Evolutionary conservation across 192 early-diverging fungal species (phyloP), one percentile per base, ranked within the genome.

Genomic region (Mortierella antarctica): DNA sequence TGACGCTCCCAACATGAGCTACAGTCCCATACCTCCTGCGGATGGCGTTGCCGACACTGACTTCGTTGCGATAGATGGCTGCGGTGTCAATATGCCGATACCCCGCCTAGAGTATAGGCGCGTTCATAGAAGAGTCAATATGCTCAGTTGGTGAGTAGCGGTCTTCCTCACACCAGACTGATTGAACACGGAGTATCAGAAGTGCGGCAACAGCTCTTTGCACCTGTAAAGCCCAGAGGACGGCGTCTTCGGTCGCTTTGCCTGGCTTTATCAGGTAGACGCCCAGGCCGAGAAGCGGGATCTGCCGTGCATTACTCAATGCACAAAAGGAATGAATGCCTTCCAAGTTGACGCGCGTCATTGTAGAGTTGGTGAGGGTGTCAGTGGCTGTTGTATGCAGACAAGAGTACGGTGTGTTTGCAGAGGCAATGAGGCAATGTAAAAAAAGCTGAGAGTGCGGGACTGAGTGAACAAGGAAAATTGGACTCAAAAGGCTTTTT

Each of bases 71-170:
- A 51, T 88, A 89, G 0, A 47, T 17, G 20, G 81, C 20, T 47
- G 88, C 88, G 0, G 88, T 89, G 61, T 89, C 88, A 55, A 89
- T 83, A 66, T 88, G 85, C 56, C 88, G 83, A 57, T 88, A 89
- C 7, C 88, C 88, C 44, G 83, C 78, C 85, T 86, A 64, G 44
- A 44, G 44, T 57, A 21, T 57, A 21, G 70, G 21, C 7, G 44
- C n/a, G 31, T 57, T 3, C 18, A 46, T 49, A 11, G 46, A 42
- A 18, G 12, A 21, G 5, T 41, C 7, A 52, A 18, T 46, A 47
- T 39, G 9, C 11, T 41, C 0, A 56, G 69, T 31, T 23, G 18
- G 21, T 44, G 1, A 53, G 12, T 21, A 49, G 45, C 20, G 54
- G 3, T 31, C 31, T 31, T 31, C 31, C 1, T 3, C 31, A 31